Base-by-base conservation (phyloP, 495 filamentous ascomycete genomes). In the Aspergillus bertholletiae region DNA sequence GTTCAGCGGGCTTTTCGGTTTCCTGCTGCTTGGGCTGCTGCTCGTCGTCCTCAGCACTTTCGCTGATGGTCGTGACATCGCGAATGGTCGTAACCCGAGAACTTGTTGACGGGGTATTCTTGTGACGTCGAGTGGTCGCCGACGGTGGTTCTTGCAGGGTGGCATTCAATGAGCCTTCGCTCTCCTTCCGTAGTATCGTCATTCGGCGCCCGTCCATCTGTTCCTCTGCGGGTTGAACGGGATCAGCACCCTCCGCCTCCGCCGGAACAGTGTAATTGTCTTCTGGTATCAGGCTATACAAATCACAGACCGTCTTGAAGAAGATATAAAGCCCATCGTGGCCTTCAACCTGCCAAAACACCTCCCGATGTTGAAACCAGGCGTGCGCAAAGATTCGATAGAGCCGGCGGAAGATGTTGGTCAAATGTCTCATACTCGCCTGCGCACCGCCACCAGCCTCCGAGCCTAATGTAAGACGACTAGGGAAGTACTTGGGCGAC, bases 331-430 rank as follows among this genome's bases (percentile, higher is more conserved):
- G 71, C 9, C 94, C 94, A 44, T 87, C 87, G 65, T 88, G 81
- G 12, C 80, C 80, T 69, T 98, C 95, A n/a, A 97, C 87, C 35
- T 88, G 84, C 92, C 92, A 97, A 65, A 97, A 98, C n/a, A 96
- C 86, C 46, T 84, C 84, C 18, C 91, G 84, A 65, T 98, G 94
- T 68, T 96, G 92, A 69, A 96, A 98, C 94, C 94, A 98, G 11
- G 94, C 94, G 63, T 98, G 94, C 47, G 94, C 95, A 65, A 97
- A 97, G 66, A 98, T 97, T 44, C 94, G 82, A 69, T 98, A 96
- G 47, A 97, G 80, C 7, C 94, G 81, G 49, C 95, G 83, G 71
- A 97, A 96, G 49, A 98, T 92, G 69, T 96, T 97, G 46, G 89
- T 88, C 27, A 98, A 74, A 67, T 95, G 90, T 69, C 92, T 87